These are phyloP conservation scores for Uronychia binucleata DNA, from an alignment of 73 alveolate genomes.

Conservation along the genomic window DNA sequence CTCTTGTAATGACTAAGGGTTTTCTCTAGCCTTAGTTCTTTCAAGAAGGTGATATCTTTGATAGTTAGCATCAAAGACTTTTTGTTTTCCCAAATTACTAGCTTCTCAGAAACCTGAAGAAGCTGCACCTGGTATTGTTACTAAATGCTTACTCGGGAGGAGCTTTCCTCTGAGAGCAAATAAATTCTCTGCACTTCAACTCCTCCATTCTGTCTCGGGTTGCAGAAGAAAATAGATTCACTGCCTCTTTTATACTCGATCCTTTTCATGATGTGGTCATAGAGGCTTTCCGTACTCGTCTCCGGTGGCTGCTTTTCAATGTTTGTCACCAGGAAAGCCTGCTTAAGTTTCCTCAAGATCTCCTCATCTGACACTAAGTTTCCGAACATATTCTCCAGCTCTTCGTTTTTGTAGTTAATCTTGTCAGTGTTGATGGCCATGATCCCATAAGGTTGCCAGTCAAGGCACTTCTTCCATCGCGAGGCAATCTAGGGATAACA, in stretches of 20 bases:
- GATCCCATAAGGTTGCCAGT: background rate
- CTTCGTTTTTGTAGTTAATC: background rate
- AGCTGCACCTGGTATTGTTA: background rate
- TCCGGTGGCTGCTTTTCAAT: background rate
- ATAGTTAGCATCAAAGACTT: constrained; percentile 2
- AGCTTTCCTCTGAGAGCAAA: background rate
- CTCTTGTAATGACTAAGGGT: background rate
- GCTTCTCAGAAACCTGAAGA: background rate
- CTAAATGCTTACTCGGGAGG: background rate
- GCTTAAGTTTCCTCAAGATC: background rate
- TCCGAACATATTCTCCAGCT: background rate
- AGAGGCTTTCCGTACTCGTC: background rate
- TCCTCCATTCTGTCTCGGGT: background rate
- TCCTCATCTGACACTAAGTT: background rate
- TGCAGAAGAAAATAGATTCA: background rate
- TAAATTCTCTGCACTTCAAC: background rate
- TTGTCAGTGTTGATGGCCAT: background rate
- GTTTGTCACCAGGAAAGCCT: background rate
- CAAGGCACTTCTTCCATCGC: background rate
- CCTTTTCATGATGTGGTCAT: background rate
- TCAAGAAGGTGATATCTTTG: background rate
- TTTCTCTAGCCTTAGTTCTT: background rate
- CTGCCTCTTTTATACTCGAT: background rate
- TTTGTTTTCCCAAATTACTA: background rate
- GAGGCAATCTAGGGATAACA: background rate